These are phyloP conservation scores for Fusarium sp. DNA, from an alignment of 2,329 filamentous ascomycete genomes.

Conservation along the genomic window DNA sequence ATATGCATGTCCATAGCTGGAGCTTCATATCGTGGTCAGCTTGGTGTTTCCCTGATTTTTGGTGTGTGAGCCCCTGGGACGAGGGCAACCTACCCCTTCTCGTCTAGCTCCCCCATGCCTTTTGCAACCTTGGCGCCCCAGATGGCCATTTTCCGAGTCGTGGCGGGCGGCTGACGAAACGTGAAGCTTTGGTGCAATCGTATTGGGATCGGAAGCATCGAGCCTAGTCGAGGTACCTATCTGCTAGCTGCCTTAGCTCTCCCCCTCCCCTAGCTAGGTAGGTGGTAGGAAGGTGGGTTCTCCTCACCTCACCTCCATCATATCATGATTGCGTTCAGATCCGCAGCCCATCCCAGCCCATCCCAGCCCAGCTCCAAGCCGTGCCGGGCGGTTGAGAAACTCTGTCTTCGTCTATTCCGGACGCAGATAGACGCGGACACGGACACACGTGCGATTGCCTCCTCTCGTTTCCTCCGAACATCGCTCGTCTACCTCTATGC, in stretches of 20 bases:
- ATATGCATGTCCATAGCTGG: not conserved
- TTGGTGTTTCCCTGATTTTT: conserved; percentile 9
- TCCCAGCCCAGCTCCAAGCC: not conserved
- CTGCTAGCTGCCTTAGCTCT: conserved; percentile 25
- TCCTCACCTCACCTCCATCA: conserved; percentile 23
- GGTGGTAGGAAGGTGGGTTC: not conserved
- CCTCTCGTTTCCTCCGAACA: not conserved
- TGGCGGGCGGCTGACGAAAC: conserved; percentile 32
- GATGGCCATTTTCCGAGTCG: conserved; percentile 32
- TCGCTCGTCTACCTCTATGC: not conserved
- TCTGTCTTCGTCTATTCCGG: conserved; percentile 32
- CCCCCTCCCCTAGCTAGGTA: conserved; percentile 6
- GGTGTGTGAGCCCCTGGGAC: conserved; percentile 1
- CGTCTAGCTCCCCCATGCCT: not conserved
- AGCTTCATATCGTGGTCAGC: not conserved
- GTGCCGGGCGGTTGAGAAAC: conserved; percentile 24
- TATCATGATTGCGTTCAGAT: conserved; percentile 32
- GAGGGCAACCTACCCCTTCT: conserved; percentile 1
- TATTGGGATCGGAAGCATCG: conserved; percentile 37
- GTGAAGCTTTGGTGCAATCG: conserved; percentile 33
- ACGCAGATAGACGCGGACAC: conserved; percentile 7
- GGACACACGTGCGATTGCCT: conserved; percentile 15
- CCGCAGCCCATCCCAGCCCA: not conserved
- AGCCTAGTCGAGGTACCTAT: conserved; percentile 27
- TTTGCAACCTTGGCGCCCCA: conserved; percentile 36